These are phyloP conservation scores for Vitis rotundifolia DNA, from an alignment of 164 flowering plant species.

Conservation along the genomic window DNA sequence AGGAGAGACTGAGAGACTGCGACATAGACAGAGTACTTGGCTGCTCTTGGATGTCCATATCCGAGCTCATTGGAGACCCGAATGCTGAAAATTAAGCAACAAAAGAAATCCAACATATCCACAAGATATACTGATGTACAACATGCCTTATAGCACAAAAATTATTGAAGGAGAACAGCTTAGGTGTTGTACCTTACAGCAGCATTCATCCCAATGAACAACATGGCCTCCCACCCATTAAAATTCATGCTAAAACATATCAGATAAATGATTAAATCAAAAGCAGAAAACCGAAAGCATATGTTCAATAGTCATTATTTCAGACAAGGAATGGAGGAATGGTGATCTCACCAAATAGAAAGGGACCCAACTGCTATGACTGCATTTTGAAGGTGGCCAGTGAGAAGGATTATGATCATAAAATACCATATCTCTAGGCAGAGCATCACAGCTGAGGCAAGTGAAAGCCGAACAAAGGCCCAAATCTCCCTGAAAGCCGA, in stretches of 20 bases:
- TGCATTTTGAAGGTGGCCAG: slow-evolving; percentile 70
- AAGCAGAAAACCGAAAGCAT: not conserved
- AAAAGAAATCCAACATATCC: not conserved
- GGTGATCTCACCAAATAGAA: too few species aligned
- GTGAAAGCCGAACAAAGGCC: slow-evolving; percentile 61
- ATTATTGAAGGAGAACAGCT: not conserved
- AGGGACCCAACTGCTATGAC: slow-evolving; percentile 7
- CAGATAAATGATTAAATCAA: not conserved
- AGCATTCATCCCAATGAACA: slow-evolving; percentile 63
- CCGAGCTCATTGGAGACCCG: slow-evolving; percentile 47
- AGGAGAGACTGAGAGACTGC: too few species aligned
- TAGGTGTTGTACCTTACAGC: slow-evolving; percentile 46
- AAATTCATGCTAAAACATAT: slow-evolving; percentile 45
- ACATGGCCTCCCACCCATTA: slow-evolving; percentile 51
- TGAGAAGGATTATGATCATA: slow-evolving; percentile 64
- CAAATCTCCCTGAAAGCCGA: slow-evolving; percentile 50
- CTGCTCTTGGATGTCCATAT: too few species aligned
- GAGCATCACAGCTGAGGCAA: slow-evolving; percentile 82
- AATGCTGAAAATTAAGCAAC: slow-evolving; percentile 30
- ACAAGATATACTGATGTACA: too few species aligned
- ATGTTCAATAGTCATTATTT: too few species aligned
- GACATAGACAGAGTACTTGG: too few species aligned
- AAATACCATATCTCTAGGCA: slow-evolving; percentile 89
- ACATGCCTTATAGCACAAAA: not conserved
- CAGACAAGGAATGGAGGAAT: not conserved